Evolutionary conservation across 2,329 filamentous ascomycete species (phyloP).

Genomic region (Beauveria asiatica): DNA sequence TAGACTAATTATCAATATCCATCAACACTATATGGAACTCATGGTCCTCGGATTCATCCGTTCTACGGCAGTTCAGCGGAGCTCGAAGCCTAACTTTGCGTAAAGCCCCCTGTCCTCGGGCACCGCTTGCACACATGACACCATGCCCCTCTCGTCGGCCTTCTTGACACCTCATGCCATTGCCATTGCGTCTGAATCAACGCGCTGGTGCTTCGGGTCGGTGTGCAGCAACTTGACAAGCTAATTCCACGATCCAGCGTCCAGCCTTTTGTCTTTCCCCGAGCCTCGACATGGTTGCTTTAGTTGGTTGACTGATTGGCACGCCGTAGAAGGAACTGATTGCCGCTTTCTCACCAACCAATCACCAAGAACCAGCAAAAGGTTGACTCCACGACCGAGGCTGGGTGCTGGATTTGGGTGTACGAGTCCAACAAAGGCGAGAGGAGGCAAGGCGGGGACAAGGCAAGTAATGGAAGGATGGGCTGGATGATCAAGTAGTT

Average conservation of each 20-base stretch:
- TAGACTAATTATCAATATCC: background rate
- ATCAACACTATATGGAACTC: background rate
- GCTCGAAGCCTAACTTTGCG: background rate
- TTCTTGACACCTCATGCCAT: background rate
- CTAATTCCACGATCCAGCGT: background rate
- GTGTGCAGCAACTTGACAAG: background rate
- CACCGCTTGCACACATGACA: background rate
- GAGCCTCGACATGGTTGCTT: background rate
- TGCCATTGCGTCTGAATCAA: background rate
- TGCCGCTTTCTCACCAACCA: no score
- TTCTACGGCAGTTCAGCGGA: background rate
- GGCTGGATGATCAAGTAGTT: no score
- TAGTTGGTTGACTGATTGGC: background rate
- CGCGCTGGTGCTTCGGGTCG: background rate
- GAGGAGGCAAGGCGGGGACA: no score
- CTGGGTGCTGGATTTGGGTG: no score
- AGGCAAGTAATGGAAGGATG: no score
- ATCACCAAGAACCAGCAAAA: no score
- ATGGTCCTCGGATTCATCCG: no score
- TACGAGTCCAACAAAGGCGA: no score
- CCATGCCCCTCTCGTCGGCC: background rate
- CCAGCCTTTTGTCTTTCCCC: no score
- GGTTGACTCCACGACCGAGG: no score
- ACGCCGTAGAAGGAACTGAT: no score
- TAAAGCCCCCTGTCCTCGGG: background rate